Evolutionary conservation across 1,284 basidiomycete genomes (phyloP).

Genomic region (Ceratobasidium papillatum): DNA sequence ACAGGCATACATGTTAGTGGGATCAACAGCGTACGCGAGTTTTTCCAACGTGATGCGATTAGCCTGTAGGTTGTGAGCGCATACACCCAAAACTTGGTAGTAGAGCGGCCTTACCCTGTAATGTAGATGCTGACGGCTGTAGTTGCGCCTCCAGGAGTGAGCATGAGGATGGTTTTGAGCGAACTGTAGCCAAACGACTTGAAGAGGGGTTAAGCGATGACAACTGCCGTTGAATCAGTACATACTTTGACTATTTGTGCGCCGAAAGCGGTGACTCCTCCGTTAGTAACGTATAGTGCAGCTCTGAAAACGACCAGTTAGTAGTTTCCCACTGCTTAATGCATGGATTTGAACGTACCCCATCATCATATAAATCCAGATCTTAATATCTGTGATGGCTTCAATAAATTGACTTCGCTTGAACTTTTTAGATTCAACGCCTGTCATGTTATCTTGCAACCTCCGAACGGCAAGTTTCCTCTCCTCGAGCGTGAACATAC

Average conservation of each 20-base stretch:
- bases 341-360: conserved; percentile 40
- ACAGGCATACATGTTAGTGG: conserved; percentile 58
- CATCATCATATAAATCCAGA: conserved; percentile 57
- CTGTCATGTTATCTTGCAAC: conserved; percentile 51
- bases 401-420: conserved; percentile 54
- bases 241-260: conserved; percentile 54
- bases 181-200: conserved; percentile 56
- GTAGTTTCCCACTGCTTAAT: neutral
- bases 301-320: conserved; percentile 35
- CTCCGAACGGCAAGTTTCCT: conserved; percentile 52
- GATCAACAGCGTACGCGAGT: conserved; percentile 54
- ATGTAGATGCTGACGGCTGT: conserved; percentile 57
- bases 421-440: conserved; percentile 50
- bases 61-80: neutral
- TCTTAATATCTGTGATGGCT: conserved; percentile 56
- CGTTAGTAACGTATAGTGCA: conserved; percentile 53
- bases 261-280: conserved; percentile 57
- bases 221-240: neutral
- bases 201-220: neutral
- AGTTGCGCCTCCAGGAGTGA: conserved; percentile 55
- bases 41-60: conserved; percentile 48
- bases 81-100: neutral
- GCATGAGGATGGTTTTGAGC: conserved; percentile 55
- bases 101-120: conserved; percentile 49
- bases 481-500: conserved; percentile 53